Conservation (phyloP, 257 asterid genomes). For the Verbascum thapsus region DNA sequence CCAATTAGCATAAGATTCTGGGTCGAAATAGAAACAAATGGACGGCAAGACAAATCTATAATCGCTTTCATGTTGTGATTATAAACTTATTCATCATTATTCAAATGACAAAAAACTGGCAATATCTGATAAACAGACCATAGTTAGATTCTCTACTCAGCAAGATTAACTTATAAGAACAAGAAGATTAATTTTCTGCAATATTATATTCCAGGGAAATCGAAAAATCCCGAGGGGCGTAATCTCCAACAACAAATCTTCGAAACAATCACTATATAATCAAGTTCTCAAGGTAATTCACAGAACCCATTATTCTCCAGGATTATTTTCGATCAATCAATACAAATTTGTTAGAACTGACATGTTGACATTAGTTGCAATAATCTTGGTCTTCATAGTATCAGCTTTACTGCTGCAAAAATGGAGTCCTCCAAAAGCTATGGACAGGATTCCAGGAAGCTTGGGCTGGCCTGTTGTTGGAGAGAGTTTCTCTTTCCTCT, state of each 20-base stretch:
- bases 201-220: constrained; percentile 2
- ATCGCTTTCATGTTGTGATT: constrained; percentile 4
- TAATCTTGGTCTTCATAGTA: constrained; percentile 34
- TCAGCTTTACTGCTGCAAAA: constrained; percentile 42
- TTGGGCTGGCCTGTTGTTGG: constrained; percentile 90
- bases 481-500: constrained; percentile 67
- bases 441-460: constrained; percentile 72
- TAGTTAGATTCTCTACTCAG: constrained; percentile 8
- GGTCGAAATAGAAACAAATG: background rate
- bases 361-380: constrained; percentile 38
- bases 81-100: constrained; percentile 20
- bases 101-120: no score
- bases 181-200: constrained; percentile 23
- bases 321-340: background rate
- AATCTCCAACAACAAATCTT: constrained; percentile 19
- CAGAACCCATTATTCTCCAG: no score
- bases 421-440: constrained; percentile 54
- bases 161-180: constrained; percentile 29
- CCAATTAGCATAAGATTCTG: background rate
- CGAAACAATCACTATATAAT: constrained; percentile 11
- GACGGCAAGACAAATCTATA: constrained; percentile 26
- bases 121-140: background rate
- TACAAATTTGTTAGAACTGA: constrained; percentile 8
- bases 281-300: no score
- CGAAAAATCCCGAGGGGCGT: constrained; percentile 14